Base-by-base conservation (phyloP, 2,329 filamentous ascomycete genomes). In the Aureobasidium melanogenum region DNA sequence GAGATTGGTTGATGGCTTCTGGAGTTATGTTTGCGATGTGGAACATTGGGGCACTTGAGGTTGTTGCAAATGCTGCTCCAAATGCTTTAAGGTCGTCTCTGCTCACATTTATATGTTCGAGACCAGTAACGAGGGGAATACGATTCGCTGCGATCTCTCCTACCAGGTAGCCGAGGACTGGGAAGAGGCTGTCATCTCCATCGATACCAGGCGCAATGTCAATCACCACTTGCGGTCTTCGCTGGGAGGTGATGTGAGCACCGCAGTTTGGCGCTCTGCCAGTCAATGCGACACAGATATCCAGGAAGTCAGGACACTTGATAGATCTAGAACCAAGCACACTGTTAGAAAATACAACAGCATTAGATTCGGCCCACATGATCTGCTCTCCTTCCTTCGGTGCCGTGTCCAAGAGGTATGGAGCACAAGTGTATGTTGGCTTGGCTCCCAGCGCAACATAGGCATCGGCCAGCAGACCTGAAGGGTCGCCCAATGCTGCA, bases 261-360 rank as follows among this genome's bases (percentile, higher is more conserved):
- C 70, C 70, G 0, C 68, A 69, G 17, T 63, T 41, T 0, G 73
- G 72, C 0, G 71, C 71, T 7, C 73, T 68, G 1, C 77, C 77
- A 0, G 76, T 79, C 48, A 79, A 59, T 0, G 76, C 76, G 38
- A 78, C 76, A 43, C 69, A 73, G 6, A 78, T 69, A 34, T 79
- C 77, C 2, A 79, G 68, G 38, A 74, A 76, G 55, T 79, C 76
- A 0, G 77, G 77, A 60, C 77, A 79, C 61, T 79, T 79, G 60
- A 73, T 71, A 0, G 77, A 79, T 22, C 70, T 69, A 0, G 77
- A 76, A 0, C 76, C 77, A 0, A 79, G 69, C 0, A 79, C 74
- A 59, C 76, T 79, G 44, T 80, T 79, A 1, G 76, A 75, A 61
- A 71, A 79, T 0, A 78, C 73, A 0, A 79, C 77, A 0, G 76